These are phyloP conservation scores for Delonix regia DNA, from an alignment of 306 rosid species.

Conservation along the genomic window DNA sequence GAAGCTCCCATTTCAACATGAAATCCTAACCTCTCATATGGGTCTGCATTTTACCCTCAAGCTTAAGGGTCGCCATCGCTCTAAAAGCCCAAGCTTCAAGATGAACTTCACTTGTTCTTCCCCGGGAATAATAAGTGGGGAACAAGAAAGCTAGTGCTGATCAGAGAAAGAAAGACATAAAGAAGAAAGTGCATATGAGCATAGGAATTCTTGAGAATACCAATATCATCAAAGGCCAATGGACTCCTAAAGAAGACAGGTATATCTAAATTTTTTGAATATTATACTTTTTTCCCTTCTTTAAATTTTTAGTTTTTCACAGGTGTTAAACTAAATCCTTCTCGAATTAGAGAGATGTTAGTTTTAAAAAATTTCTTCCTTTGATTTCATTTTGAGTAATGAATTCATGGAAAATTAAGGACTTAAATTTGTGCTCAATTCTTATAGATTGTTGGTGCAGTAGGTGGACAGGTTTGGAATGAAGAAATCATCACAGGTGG, in stretches of 20 bases:
- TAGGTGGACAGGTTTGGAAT: constrained; percentile 54
- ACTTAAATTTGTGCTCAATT: not conserved
- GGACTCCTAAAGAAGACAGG: constrained; percentile 76
- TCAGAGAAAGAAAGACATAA: not conserved
- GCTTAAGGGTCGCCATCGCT: constrained; percentile 28
- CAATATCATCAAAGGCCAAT: constrained; percentile 61
- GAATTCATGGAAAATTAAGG: not conserved
- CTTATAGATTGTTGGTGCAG: constrained; percentile 51
- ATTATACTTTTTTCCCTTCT: not conserved
- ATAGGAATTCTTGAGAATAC: not conserved
- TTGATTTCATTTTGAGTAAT: not conserved
- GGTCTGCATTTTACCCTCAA: constrained; percentile 6
- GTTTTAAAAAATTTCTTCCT: not conserved
- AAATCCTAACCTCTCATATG: not conserved
- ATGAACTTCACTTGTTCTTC: not conserved
- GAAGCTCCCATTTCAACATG: not conserved
- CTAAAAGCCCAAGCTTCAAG: not conserved
- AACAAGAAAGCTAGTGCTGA: not conserved
- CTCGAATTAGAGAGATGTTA: not conserved
- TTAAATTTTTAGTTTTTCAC: not conserved
- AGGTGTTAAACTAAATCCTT: not conserved
- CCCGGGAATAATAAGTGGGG: not conserved
- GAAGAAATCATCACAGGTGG: constrained; percentile 69
- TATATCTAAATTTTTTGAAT: not conserved
- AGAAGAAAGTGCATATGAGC: constrained; percentile 11